A percentile compares a stretch with the other conserved stretches of the same genome.
Conservation (phyloP, 495 filamentous ascomycete genomes). For the Neurospora sp. region DNA sequence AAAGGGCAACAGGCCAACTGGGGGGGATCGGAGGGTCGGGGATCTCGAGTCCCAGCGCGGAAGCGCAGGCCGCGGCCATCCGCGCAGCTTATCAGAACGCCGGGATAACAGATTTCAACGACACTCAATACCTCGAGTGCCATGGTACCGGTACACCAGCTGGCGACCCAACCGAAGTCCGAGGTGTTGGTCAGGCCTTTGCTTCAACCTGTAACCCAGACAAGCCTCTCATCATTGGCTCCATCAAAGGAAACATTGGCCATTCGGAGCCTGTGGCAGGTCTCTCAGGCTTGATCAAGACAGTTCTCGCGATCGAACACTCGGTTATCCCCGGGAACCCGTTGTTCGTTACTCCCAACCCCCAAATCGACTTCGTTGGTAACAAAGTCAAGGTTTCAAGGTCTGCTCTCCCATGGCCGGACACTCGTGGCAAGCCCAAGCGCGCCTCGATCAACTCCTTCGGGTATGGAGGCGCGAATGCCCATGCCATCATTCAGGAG, state of each 20-base stretch:
- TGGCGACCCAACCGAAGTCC: conserved; percentile 38
- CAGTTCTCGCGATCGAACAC: conserved; percentile 23
- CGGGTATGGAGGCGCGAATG: conserved; percentile 46
- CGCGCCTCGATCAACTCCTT: conserved; percentile 45
- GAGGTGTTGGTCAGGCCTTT: conserved; percentile 17
- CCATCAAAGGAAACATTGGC: conserved; percentile 37
- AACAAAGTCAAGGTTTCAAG: neutral
- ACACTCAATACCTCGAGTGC: conserved; percentile 38
- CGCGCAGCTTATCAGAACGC: conserved; percentile 27
- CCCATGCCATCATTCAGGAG: conserved; percentile 40
- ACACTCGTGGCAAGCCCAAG: neutral
- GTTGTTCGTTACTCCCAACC: conserved; percentile 30
- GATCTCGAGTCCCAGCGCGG: conserved; percentile 38
- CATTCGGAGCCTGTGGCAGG: conserved; percentile 31
- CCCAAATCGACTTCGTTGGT: conserved; percentile 21
- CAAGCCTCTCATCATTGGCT: conserved; percentile 21
- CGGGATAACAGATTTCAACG: conserved; percentile 5
- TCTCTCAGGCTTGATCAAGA: conserved; percentile 30
- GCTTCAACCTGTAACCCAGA: neutral
- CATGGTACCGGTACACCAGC: conserved; percentile 39
- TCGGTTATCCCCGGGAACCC: conserved; percentile 24
- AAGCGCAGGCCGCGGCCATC: conserved; percentile 43
- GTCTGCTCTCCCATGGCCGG: conserved; percentile 4
- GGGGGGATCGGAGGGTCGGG: conserved; percentile 13
- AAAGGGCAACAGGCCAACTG: too few species aligned